These are phyloP conservation scores for Pholiota conissans DNA, from an alignment of 768 basidiomycete species.

Conservation along the genomic window DNA sequence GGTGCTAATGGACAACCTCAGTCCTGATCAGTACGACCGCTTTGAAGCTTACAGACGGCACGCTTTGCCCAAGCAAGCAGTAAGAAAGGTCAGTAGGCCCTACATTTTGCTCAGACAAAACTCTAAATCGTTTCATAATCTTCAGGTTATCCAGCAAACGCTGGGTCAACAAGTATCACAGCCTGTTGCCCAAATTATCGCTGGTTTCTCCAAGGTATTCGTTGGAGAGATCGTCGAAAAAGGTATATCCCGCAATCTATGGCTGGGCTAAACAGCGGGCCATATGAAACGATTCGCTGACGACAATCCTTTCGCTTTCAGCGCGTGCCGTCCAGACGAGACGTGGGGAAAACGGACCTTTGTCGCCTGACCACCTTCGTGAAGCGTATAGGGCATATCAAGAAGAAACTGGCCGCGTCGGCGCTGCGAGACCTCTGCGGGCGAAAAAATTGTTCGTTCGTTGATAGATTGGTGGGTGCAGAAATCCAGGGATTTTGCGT, in stretches of 20 bases:
- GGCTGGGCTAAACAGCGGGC: too few relatives aligned
- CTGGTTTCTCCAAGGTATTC: conserved; percentile 89
- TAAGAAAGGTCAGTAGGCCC: conserved; percentile 61
- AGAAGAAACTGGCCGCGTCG: conserved; percentile 77
- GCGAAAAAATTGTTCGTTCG: conserved; percentile 75
- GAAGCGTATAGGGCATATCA: conserved; percentile 88
- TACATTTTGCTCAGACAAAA: too few relatives aligned
- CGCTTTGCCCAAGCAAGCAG: conserved; percentile 79
- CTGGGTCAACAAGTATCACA: conserved; percentile 81
- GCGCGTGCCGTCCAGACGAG: conserved; percentile 77
- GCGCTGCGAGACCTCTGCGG: conserved; percentile 69
- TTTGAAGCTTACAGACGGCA: conserved; percentile 88
- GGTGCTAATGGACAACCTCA: conserved; percentile 88
- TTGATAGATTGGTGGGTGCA: too few relatives aligned
- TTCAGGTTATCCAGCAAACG: conserved; percentile 80
- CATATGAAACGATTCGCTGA: too few relatives aligned
- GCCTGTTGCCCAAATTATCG: conserved; percentile 86
- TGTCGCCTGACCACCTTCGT: conserved; percentile 86
- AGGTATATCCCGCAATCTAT: conserved; percentile 50
- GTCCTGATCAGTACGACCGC: conserved; percentile 79
- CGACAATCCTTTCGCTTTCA: conserved; percentile 30
- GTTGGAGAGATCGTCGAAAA: conserved; percentile 92
- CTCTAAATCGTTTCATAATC: too few relatives aligned
- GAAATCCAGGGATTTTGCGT: too few relatives aligned
- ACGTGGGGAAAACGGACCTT: conserved; percentile 71